phyloP scores from a whole-genome alignment of 2,329 filamentous ascomycete genomes.

The Colletotrichum tabaci region DNA sequence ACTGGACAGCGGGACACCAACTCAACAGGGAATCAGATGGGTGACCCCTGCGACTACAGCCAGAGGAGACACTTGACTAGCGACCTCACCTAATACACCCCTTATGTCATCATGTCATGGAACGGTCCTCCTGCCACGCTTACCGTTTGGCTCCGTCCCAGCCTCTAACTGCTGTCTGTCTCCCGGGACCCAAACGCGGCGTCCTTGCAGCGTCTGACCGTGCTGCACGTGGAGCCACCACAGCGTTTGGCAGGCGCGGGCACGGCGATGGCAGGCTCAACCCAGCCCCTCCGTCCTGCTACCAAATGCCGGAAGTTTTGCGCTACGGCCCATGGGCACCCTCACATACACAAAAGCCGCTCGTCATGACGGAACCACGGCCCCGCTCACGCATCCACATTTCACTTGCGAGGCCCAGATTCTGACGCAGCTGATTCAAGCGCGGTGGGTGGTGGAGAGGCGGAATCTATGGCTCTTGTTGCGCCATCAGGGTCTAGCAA shows the following conservation, averaged over 20 bases:
- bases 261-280: conserved; percentile 1
- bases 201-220: conserved; percentile 24
- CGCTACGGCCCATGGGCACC: background rate
- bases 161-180: conserved; percentile 1
- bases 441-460: conserved; percentile 11
- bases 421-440: conserved; percentile 28
- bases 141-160: conserved; percentile 38
- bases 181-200: background rate
- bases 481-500: conserved; percentile 25
- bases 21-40: conserved; percentile 17
- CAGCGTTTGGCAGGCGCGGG: conserved; percentile 16
- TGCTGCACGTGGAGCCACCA: background rate
- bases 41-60: conserved; percentile 32
- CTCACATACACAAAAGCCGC: background rate
- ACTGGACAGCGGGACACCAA: conserved; percentile 19
- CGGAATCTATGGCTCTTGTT: conserved; percentile 24
- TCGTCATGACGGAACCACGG: conserved; percentile 29
- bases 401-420: conserved; percentile 11
- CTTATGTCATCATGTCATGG: conserved; percentile 31
- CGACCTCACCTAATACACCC: conserved; percentile 10
- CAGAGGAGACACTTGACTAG: conserved; percentile 18
- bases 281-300: conserved; percentile 3
- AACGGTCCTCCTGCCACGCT: conserved; percentile 35
- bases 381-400: conserved; percentile 32
- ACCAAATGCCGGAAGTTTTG: background rate